Evolutionary conservation across 108 stramenopile genomes (phyloP).

Genomic region (Fragilariopsis cylindrus): DNA sequence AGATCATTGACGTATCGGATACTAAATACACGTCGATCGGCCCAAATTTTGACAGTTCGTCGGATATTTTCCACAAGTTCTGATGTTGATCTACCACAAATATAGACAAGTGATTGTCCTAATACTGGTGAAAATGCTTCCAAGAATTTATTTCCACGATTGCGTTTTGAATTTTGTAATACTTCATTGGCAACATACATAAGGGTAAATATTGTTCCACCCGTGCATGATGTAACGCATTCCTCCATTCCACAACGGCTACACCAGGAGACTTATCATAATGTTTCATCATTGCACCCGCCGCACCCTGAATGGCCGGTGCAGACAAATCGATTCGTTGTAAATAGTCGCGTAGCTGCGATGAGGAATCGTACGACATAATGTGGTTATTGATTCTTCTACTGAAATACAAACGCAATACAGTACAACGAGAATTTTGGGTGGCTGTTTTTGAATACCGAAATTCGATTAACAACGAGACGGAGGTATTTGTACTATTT

Average conservation of each 20-base stretch:
- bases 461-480: too few relatives aligned
- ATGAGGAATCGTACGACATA: conserved; percentile 24
- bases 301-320: conserved; percentile 66
- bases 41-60: conserved; percentile 86
- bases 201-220: conserved; percentile 64
- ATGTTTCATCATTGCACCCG: conserved; percentile 79
- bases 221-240: conserved; percentile 54
- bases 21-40: conserved; percentile 75
- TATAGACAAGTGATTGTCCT: conserved; percentile 61
- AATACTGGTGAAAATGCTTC: conserved; percentile 78
- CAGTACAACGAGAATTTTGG: too few relatives aligned
- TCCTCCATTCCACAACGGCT: conserved; percentile 84
- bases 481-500: too few relatives aligned
- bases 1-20: conserved; percentile 78
- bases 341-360: conserved; percentile 14
- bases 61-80: conserved; percentile 65
- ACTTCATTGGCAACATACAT: conserved; percentile 89
- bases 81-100: conserved; percentile 51
- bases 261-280: conserved; percentile 67
- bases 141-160: conserved; percentile 82
- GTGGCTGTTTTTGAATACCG: too few relatives aligned
- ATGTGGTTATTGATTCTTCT: neutral
- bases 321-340: conserved; percentile 31
- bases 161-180: conserved; percentile 79
- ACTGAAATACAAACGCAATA: too few relatives aligned